These are phyloP conservation scores for Aspergillus sergii DNA, from an alignment of 2,329 filamentous ascomycete species.

Conservation along the genomic window DNA sequence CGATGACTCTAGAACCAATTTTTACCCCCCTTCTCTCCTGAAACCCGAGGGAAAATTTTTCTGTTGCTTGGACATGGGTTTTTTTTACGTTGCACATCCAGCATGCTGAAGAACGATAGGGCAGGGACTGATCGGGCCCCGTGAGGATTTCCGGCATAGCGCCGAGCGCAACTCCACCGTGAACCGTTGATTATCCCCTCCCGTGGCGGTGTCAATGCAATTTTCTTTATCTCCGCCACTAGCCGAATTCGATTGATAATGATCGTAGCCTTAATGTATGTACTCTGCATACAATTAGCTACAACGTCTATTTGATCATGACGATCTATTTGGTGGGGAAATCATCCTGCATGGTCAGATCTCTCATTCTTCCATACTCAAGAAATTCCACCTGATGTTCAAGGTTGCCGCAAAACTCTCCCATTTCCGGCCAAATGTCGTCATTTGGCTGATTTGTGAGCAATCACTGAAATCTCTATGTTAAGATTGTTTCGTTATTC, in stretches of 20 bases:
- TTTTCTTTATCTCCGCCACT: conserved; percentile 8
- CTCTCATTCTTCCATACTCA: background rate
- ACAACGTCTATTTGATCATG: background rate
- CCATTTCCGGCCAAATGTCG: conserved; percentile 5
- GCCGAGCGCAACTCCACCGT: conserved; percentile 13
- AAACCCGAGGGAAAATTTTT: conserved; percentile 12
- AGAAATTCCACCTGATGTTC: no score
- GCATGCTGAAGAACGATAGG: conserved; percentile 20
- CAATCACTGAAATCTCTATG: background rate
- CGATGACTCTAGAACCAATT: background rate
- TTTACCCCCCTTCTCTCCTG: background rate
- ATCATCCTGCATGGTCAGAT: background rate
- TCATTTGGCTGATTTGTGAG: conserved; percentile 6
- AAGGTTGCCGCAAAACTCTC: background rate
- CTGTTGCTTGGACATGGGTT: conserved; percentile 19
- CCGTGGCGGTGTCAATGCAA: background rate
- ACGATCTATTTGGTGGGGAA: background rate
- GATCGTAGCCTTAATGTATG: background rate
- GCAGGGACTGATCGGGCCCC: conserved; percentile 21
- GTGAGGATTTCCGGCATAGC: conserved; percentile 20
- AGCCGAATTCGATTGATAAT: conserved; percentile 6
- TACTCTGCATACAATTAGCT: background rate
- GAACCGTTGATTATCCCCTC: background rate
- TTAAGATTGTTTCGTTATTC: conserved; percentile 12
- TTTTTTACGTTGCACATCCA: conserved; percentile 32